Evolutionary conservation across 495 filamentous ascomycete species (phyloP), one percentile per base, ranked within the genome.

Genomic region (Lindgomyces ingoldianus): DNA sequence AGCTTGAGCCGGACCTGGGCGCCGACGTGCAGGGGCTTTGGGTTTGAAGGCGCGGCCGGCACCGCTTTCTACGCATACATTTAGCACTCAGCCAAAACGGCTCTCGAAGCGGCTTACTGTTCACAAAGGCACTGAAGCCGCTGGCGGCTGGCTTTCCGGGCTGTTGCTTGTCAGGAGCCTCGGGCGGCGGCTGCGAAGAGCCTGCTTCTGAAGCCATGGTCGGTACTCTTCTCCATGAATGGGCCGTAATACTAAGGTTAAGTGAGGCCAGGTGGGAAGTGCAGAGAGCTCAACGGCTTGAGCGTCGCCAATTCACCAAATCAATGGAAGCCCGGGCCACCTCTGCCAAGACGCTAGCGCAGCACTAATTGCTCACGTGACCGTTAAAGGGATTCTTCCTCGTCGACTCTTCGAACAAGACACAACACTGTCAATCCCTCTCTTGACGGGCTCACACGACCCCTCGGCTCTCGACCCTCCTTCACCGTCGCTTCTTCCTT

Each of bases 61-160:
- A 39, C 57, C 24, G 44, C n/a, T 61, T 27, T 27, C 21, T 39
- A 41, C 45, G 1, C 16, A 30, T 11, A 44, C 19, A 21, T 3
- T 25, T 0, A 29, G 14, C 18, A 14, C 16, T n/a, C 44, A 36
- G n/a, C 45, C 21, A 11, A 22, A 46, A 21, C 10, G 6, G 6
- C 48, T 26, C 11, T 18, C 11, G 22, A 10, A 18, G 10, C 8
- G 42, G 12, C 81, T 65, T 71, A 85, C 83, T 85, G 60, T 85
- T 83, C 21, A 77, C 79, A 62, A 84, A 85, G 69, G 81, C 84
- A 47, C 81, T 83, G 36, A 85, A 80, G 22, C 80, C 33, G 33
- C 33, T 74, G 62, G 81, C 79, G 80, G 85, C 84, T 18, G 49
- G 41, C 41, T 56, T 55, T 1, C 30, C 11, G 4, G 56, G 26